Evolutionary conservation across 345 rosid genomes (phyloP).

Genomic region (Ricinus communis): DNA sequence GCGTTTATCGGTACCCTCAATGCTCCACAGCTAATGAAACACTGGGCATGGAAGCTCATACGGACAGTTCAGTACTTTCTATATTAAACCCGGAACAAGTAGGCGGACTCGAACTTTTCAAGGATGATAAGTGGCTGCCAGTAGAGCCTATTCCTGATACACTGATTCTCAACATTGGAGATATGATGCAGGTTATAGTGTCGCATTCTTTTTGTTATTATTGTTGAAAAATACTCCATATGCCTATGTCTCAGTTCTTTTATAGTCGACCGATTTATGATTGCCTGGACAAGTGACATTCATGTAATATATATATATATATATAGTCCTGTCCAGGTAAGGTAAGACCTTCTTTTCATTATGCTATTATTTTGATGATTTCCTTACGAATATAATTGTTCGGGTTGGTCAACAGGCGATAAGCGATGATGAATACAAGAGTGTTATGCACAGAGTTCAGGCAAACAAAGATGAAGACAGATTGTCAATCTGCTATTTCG

Average conservation of each 20-base stretch:
- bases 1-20: conserved; percentile 64
- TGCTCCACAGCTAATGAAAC: conserved; percentile 11
- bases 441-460: conserved; percentile 68
- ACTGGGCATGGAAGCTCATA: conserved; percentile 64
- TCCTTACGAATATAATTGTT: too few relatives aligned
- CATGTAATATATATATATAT: too few relatives aligned
- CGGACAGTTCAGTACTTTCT: conserved; percentile 80
- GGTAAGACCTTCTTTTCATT: too few relatives aligned
- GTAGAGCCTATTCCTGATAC: conserved; percentile 50
- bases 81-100: conserved; percentile 54
- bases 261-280: too few relatives aligned
- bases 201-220: too few relatives aligned
- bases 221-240: too few relatives aligned
- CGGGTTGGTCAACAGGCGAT: conserved; percentile 52
- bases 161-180: conserved; percentile 69
- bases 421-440: conserved; percentile 61
- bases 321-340: too few relatives aligned
- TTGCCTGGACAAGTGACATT: too few relatives aligned
- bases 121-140: conserved; percentile 53
- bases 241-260: too few relatives aligned
- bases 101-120: conserved; percentile 68
- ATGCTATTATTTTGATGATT: too few relatives aligned
- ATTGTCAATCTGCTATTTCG: conserved; percentile 74
- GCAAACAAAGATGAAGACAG: conserved; percentile 45
- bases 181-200: conserved; percentile 91